phyloP scores from a whole-genome alignment of 805 yeast genomes.

The Lachancea waltii region DNA sequence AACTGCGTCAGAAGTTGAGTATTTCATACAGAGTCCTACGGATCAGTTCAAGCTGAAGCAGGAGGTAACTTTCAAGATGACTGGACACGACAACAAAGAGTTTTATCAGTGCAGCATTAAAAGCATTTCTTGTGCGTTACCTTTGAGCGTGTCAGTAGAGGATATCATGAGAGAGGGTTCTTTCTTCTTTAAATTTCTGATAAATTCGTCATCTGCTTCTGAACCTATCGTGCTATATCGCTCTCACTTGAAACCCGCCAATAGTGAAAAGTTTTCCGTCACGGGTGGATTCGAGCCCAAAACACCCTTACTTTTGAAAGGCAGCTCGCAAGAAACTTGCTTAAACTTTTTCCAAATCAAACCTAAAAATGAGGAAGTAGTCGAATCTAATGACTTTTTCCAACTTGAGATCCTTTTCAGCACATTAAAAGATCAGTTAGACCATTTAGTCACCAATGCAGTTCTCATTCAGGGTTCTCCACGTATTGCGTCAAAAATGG shows the following conservation, averaged over 20 bases:
- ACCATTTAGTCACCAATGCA: slow-evolving; percentile 23
- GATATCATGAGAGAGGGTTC: slow-evolving; percentile 26
- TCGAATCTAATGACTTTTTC: slow-evolving; percentile 19
- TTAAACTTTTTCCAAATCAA: slow-evolving; percentile 22
- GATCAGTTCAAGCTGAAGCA: slow-evolving; percentile 17
- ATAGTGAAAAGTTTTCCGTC: slow-evolving; percentile 14
- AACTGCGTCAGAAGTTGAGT: slow-evolving; percentile 11
- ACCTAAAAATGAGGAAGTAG: slow-evolving; percentile 9
- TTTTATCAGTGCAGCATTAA: slow-evolving; percentile 16
- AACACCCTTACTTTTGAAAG: slow-evolving; percentile 15
- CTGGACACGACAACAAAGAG: slow-evolving; percentile 1
- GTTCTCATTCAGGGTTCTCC: slow-evolving; percentile 24
- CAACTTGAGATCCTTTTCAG: slow-evolving; percentile 20
- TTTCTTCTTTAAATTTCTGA: slow-evolving; percentile 26
- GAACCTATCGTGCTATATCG: slow-evolving; percentile 24
- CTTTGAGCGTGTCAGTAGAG: slow-evolving; percentile 30
- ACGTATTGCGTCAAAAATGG: slow-evolving; percentile 21
- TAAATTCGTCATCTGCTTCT: slow-evolving; percentile 21
- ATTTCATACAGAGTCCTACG: slow-evolving; percentile 14
- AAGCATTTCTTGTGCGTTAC: slow-evolving; percentile 18
- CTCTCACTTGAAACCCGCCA: slow-evolving; percentile 11
- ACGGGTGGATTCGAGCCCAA: slow-evolving; percentile 18
- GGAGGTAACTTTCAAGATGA: slow-evolving; percentile 12
- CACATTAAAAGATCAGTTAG: slow-evolving; percentile 24
- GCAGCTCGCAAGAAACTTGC: slow-evolving; percentile 20